phyloP scores from a whole-genome alignment of 352 stramenopile genomes.

The Ophiocytium majus region DNA sequence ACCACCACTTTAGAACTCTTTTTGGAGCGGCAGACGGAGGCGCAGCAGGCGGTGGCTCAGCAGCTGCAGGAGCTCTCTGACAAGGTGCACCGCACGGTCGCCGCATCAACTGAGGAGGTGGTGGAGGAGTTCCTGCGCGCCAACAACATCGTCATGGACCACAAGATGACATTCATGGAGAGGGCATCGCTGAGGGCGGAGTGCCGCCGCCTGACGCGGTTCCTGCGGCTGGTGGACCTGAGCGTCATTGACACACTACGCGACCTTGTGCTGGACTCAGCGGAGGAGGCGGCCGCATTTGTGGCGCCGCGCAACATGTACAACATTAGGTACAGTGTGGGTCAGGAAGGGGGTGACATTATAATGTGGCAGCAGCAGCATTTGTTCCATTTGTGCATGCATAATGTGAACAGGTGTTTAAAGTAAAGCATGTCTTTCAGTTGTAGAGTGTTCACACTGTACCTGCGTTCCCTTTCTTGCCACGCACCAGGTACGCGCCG shows the following conservation, averaged over 20 bases:
- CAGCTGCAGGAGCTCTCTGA: conserved; percentile 58
- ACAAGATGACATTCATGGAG: conserved; percentile 96
- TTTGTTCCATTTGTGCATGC: neutral
- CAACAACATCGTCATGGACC: conserved; percentile 84
- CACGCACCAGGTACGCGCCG: neutral
- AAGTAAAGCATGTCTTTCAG: too few species aligned
- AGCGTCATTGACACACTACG: conserved; percentile 42
- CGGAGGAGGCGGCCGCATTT: conserved; percentile 28
- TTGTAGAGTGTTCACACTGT: too few species aligned
- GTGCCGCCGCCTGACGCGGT: conserved; percentile 82
- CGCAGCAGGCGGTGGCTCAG: conserved; percentile 45
- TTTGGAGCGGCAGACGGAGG: conserved; percentile 30
- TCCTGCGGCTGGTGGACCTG: conserved; percentile 84
- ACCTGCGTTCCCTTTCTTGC: too few species aligned
- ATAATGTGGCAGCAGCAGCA: neutral
- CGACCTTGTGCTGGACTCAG: conserved; percentile 38
- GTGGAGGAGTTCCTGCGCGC: conserved; percentile 81
- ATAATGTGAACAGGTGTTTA: too few species aligned
- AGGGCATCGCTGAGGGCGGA: conserved; percentile 80
- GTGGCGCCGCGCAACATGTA: conserved; percentile 26
- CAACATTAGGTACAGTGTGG: too few species aligned
- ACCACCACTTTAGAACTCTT: conserved; percentile 41
- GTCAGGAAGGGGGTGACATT: too few species aligned
- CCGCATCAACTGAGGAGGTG: conserved; percentile 81
- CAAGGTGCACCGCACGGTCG: conserved; percentile 71